Percentiles rank a stretch among this genome's conserved stretches.
Evolutionary conservation across 495 filamentous ascomycete genomes (phyloP).

Genomic region (Venustampulla echinocandica): DNA sequence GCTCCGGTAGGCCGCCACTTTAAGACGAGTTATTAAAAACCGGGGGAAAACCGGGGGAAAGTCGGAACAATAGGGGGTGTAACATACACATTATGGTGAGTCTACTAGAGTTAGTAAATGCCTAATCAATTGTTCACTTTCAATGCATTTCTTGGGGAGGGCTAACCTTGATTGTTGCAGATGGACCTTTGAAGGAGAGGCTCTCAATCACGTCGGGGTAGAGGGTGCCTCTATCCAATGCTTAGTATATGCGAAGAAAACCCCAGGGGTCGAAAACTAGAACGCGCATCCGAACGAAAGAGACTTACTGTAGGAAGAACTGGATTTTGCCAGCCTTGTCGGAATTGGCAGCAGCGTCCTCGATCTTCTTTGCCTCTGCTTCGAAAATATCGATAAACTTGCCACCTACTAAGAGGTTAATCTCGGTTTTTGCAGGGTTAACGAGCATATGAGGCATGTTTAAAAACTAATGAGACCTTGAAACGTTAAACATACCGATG

Average conservation of each 20-base stretch:
- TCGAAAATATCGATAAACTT: slow-evolving; percentile 81
- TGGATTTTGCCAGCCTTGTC: slow-evolving; percentile 59
- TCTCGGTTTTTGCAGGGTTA: slow-evolving; percentile 1
- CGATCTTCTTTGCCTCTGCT: slow-evolving; percentile 66
- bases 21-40: slow-evolving; percentile 6
- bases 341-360: slow-evolving; percentile 52
- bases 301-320: slow-evolving; percentile 58
- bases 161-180: slow-evolving; percentile 64
- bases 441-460: slow-evolving; percentile 4
- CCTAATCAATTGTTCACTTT: slow-evolving; percentile 2
- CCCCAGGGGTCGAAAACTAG: slow-evolving; percentile 3
- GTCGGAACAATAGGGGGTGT: slow-evolving; percentile 5
- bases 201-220: slow-evolving; percentile 76
- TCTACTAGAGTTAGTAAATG: slow-evolving; percentile 11
- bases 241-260: slow-evolving; percentile 8
- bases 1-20: slow-evolving; percentile 51
- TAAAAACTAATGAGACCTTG: slow-evolving; percentile 1
- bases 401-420: slow-evolving; percentile 30
- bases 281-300: slow-evolving; percentile 2
- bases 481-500: slow-evolving; percentile 48
- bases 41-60: neutral
- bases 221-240: slow-evolving; percentile 50
- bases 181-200: slow-evolving; percentile 74
- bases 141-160: slow-evolving; percentile 5
- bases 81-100: slow-evolving; percentile 62